Conservation (phyloP, 2,329 filamentous ascomycete species). For the Pseudocercospora eumusae region DNA sequence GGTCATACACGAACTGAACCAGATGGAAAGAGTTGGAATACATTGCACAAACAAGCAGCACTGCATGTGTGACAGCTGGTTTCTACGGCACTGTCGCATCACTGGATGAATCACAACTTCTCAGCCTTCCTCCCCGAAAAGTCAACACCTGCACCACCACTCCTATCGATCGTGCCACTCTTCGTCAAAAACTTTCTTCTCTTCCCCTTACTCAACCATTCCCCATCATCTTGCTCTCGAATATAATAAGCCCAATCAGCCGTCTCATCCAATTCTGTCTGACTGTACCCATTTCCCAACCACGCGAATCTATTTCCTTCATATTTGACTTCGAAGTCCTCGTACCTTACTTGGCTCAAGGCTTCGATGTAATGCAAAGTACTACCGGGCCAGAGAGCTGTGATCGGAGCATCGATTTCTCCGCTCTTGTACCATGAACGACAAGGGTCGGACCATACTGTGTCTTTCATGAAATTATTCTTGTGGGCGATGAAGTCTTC, state of each 20-base stretch:
- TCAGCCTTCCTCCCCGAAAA: conserved; percentile 16
- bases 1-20: too few relatives aligned
- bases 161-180: conserved; percentile 21
- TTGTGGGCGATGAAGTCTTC: conserved; percentile 48
- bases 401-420: conserved; percentile 12
- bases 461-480: conserved; percentile 21
- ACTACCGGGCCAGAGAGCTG: conserved; percentile 19
- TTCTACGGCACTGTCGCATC: conserved; percentile 9
- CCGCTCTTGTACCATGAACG: conserved; percentile 58
- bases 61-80: not conserved
- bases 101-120: not conserved
- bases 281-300: conserved; percentile 26
- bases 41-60: too few relatives aligned
- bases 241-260: conserved; percentile 22
- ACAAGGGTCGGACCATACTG: conserved; percentile 40
- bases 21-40: too few relatives aligned
- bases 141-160: conserved; percentile 7
- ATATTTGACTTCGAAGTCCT: conserved; percentile 46
- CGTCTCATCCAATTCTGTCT: conserved; percentile 27
- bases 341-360: conserved; percentile 46
- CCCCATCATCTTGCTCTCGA: conserved; percentile 23
- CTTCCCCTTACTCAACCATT: conserved; percentile 25
- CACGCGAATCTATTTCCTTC: conserved; percentile 32
- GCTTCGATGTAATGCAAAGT: conserved; percentile 27
- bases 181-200: conserved; percentile 23